Conservation (phyloP, 2,329 filamentous ascomycete genomes). For the Cercospora sp. region DNA sequence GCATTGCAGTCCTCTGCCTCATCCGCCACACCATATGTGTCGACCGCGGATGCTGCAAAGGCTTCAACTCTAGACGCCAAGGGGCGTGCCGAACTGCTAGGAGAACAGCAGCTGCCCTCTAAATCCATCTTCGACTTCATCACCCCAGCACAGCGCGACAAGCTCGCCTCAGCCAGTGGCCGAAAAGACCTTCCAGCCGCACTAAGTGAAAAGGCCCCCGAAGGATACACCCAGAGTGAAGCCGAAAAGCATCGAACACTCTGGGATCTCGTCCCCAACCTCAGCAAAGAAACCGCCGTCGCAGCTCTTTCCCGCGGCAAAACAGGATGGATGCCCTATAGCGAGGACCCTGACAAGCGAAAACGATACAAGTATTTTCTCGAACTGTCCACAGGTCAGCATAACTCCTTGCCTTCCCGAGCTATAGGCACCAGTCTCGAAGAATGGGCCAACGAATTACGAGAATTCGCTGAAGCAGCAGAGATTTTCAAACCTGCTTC, state of each 20-base stretch:
- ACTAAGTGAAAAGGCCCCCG: constrained; percentile 68
- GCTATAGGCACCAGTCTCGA: constrained; percentile 56
- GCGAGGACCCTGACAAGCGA: constrained; percentile 76
- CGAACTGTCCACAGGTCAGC: constrained; percentile 69
- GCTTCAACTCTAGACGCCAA: constrained; percentile 72
- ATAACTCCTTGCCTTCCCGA: constrained; percentile 59
- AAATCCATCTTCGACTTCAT: constrained; percentile 97
- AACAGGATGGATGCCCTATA: constrained; percentile 76
- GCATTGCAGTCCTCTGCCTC: constrained; percentile 41
- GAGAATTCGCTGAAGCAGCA: constrained; percentile 72
- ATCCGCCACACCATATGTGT: constrained; percentile 54
- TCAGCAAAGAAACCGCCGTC: constrained; percentile 46
- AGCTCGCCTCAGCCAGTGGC: constrained; percentile 73
- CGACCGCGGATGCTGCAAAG: constrained; percentile 75
- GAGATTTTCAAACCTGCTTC: constrained; percentile 88
- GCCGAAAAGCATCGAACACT: constrained; percentile 60
- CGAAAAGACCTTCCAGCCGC: constrained; percentile 75
- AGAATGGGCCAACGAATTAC: constrained; percentile 77
- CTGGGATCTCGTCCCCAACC: constrained; percentile 49
- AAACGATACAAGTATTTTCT: constrained; percentile 80
- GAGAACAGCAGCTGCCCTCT: constrained; percentile 76
- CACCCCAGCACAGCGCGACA: constrained; percentile 72
- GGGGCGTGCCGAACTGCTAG: constrained; percentile 74
- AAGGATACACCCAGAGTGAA: constrained; percentile 63
- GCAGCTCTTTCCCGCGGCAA: constrained; percentile 51